Conservation (phyloP, 352 stramenopile species). For the Phytophthora fragariae region DNA sequence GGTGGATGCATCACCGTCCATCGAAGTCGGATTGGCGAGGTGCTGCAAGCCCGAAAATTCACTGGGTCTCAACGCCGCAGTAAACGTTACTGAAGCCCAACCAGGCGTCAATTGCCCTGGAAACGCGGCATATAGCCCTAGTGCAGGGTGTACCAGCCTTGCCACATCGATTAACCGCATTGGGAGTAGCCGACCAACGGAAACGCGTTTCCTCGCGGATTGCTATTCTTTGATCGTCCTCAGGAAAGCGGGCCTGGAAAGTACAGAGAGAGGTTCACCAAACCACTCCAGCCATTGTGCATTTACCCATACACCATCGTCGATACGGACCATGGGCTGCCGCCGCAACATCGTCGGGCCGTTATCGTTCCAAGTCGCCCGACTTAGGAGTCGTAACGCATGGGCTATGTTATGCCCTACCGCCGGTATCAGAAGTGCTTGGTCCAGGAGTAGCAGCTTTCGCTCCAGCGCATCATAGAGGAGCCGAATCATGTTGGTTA, state of each 20-base stretch:
- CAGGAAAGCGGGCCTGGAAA: neutral
- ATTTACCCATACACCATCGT: neutral
- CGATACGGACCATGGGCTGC: neutral
- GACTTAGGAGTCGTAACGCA: neutral
- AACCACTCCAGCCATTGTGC: slow-evolving; percentile 7
- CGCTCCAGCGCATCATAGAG: neutral
- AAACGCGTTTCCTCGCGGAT: neutral
- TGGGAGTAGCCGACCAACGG: neutral
- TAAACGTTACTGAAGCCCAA: neutral
- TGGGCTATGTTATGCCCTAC: neutral
- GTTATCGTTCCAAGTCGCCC: neutral
- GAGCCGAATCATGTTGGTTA: neutral
- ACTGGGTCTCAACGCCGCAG: too few relatives aligned
- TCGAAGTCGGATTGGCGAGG: too few relatives aligned
- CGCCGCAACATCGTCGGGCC: neutral
- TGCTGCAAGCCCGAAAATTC: too few relatives aligned
- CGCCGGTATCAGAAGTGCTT: neutral
- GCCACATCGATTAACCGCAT: neutral
- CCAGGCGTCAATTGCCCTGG: slow-evolving; percentile 2
- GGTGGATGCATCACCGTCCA: too few relatives aligned
- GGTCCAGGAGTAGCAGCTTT: neutral
- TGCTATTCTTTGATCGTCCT: neutral
- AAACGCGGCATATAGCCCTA: neutral
- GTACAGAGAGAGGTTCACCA: neutral
- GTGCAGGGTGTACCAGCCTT: neutral